phyloP scores from a whole-genome alignment of 164 flowering plant species.

The Annona cherimola region DNA sequence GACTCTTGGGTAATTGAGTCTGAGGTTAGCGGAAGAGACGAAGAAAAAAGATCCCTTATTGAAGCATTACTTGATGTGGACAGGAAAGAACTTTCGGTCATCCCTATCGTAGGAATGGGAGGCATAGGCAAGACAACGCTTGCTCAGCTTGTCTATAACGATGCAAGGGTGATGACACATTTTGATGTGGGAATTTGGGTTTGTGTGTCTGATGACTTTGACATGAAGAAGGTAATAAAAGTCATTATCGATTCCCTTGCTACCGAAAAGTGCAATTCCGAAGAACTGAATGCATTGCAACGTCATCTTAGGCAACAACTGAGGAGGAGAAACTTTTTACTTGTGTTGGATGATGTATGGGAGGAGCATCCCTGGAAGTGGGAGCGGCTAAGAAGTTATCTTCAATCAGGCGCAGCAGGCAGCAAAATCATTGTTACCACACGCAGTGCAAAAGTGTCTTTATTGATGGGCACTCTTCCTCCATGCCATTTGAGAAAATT shows the following conservation, averaged over 20 bases:
- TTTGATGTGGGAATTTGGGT: constrained; percentile 5
- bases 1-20: too few species aligned
- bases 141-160: background rate
- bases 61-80: too few species aligned
- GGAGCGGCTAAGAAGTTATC: background rate
- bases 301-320: background rate
- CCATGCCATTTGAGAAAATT: background rate
- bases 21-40: too few species aligned
- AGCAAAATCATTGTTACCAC: constrained; percentile 16
- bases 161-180: constrained; percentile 4
- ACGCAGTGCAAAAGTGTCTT: background rate
- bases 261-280: too few species aligned
- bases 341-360: constrained; percentile 13
- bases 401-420: background rate
- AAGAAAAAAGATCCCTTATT: too few species aligned
- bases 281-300: background rate
- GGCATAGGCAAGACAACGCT: constrained; percentile 5
- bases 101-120: background rate
- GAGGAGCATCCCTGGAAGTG: constrained; percentile 1
- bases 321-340: background rate
- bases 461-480: background rate
- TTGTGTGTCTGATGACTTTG: constrained; percentile 6
- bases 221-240: background rate
- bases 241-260: background rate
- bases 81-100: too few species aligned